Evolutionary conservation across 129 eudicot species (phyloP).

Genomic region (Arctium lappa): DNA sequence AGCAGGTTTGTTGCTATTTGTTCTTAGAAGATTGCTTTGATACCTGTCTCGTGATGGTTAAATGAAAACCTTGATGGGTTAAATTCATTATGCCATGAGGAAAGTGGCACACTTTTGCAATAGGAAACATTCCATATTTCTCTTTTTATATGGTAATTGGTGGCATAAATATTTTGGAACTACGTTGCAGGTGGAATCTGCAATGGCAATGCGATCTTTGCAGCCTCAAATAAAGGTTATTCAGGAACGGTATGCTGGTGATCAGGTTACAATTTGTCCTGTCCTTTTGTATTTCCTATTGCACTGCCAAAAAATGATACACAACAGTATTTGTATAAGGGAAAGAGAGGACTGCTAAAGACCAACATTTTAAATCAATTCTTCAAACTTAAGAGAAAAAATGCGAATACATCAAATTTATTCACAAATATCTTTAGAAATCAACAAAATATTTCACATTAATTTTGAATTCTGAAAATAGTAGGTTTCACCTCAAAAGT

Average conservation of each 20-base stretch:
- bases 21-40: neutral
- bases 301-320: too few species aligned
- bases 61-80: neutral
- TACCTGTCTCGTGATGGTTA: neutral
- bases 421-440: neutral
- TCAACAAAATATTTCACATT: neutral
- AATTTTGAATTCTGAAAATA: neutral
- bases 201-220: conserved; percentile 96
- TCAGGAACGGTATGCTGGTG: conserved; percentile 94
- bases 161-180: neutral
- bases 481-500: neutral
- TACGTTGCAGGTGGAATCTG: conserved; percentile 80
- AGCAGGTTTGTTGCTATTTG: conserved; percentile 46
- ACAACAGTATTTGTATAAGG: too few species aligned
- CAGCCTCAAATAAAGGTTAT: conserved; percentile 97
- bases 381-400: neutral
- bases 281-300: neutral
- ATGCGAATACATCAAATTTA: neutral
- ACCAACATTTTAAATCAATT: neutral
- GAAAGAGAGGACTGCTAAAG: neutral
- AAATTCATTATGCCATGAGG: neutral
- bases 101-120: neutral
- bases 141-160: neutral
- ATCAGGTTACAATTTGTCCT: conserved; percentile 68
- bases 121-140: neutral